A percentile compares a stretch with the other conserved stretches of the same genome.
phyloP scores from a whole-genome alignment of 345 rosid species.

The Trapa bicornis region DNA sequence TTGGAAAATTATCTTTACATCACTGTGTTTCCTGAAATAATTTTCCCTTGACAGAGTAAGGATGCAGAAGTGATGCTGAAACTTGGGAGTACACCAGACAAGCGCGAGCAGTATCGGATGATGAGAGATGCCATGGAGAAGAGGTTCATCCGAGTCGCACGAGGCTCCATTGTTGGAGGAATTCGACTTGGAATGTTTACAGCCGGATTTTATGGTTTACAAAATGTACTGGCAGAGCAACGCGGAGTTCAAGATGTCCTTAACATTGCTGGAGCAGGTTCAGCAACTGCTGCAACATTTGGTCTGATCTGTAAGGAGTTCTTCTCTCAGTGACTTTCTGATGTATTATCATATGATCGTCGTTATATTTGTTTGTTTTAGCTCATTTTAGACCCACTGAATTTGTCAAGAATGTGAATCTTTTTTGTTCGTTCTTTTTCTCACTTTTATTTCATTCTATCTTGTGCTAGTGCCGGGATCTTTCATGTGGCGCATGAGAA shows the following conservation, averaged over 20 bases:
- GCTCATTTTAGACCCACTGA: not conserved
- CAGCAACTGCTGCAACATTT: slow-evolving; percentile 86
- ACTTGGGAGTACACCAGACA: slow-evolving; percentile 88
- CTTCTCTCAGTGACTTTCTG: not conserved
- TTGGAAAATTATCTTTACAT: not conserved
- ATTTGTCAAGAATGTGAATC: not conserved
- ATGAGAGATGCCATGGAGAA: slow-evolving; percentile 98
- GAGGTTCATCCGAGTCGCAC: slow-evolving; percentile 69
- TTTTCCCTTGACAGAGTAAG: slow-evolving; percentile 46
- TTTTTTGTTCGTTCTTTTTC: not conserved
- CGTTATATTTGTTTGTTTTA: not conserved
- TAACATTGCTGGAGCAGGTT: slow-evolving; percentile 83
- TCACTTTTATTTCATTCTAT: slow-evolving; percentile 1
- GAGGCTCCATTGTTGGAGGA: slow-evolving; percentile 85
- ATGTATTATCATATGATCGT: not conserved
- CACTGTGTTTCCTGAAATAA: not conserved
- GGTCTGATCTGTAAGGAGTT: slow-evolving; percentile 57
- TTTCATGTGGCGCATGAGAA: slow-evolving; percentile 67
- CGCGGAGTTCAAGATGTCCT: slow-evolving; percentile 69
- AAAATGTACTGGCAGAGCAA: slow-evolving; percentile 68
- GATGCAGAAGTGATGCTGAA: slow-evolving; percentile 95
- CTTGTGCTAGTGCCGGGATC: slow-evolving; percentile 69
- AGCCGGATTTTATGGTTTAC: slow-evolving; percentile 65
- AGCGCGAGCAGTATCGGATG: slow-evolving; percentile 70
- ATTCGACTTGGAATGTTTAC: slow-evolving; percentile 89